A percentile compares a stretch with the other conserved stretches of the same genome.
Conservation (phyloP, 495 filamentous ascomycete genomes). For the Cercophora samala region DNA sequence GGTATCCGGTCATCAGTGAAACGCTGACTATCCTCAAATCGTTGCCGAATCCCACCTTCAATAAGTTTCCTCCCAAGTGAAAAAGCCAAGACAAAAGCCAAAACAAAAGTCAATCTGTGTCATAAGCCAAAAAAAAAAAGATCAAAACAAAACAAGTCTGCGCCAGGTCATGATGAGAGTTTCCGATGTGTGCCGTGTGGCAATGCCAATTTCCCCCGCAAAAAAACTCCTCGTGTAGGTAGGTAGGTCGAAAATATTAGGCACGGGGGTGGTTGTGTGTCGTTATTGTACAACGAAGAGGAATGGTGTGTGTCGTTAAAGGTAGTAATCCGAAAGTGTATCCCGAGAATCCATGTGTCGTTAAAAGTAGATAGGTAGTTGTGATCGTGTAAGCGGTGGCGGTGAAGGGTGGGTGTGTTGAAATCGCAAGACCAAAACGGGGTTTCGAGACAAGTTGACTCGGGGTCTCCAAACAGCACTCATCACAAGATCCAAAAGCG, state of each 20-base stretch:
- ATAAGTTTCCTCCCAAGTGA: conserved; percentile 1
- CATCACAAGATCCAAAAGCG: not conserved
- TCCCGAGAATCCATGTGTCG: not conserved
- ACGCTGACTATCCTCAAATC: conserved; percentile 8
- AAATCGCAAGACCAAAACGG: conserved; percentile 2
- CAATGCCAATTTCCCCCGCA: not conserved
- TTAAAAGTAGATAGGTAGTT: conserved; percentile 1
- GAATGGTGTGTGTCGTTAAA: not conserved
- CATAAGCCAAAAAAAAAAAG: not conserved
- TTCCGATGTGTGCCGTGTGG: not conserved
- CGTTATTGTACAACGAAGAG: not conserved
- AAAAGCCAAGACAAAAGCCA: conserved; percentile 9
- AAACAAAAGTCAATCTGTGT: not conserved
- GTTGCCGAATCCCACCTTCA: not conserved
- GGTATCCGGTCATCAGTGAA: not conserved
- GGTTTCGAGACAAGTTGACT: conserved; percentile 7
- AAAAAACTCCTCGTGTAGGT: not conserved
- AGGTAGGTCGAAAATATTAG: not conserved
- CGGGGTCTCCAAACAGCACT: conserved; percentile 6
- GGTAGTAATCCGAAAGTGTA: not conserved
- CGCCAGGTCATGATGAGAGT: conserved; percentile 1
- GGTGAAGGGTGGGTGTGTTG: not conserved
- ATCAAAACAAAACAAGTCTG: not conserved
- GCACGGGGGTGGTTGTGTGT: not conserved
- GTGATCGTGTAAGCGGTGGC: not conserved